Base-by-base conservation (phyloP, 148 eudicot genomes). In the Rhododendron molle region DNA sequence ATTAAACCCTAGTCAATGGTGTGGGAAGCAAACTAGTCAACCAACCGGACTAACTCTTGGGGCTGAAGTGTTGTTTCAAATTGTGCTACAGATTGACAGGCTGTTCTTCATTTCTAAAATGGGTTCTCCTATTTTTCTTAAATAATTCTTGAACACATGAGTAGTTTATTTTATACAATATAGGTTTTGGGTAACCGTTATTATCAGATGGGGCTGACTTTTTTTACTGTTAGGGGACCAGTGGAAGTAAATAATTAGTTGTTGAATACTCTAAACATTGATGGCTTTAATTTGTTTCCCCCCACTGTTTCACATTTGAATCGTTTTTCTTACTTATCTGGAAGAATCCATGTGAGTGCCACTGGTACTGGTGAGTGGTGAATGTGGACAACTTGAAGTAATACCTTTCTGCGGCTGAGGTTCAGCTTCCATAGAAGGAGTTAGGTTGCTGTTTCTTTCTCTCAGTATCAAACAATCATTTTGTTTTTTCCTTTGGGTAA, bases 391-490 rank as follows among this genome's bases (percentile, higher is more conserved):
- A n/a, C 60, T 85, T 85, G 32, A 49, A 54, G 20, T 54, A 12
- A 30, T 79, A 44, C n/a, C 23, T 49, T n/a, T 77, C 62, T 77
- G 62, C 21, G 21, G 84, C 18, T 86, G 84, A 81, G 72, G 34
- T 71, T 80, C 72, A 52, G 80, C 69, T 86, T 86, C 47, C 14
- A 26, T 67, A 20, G 15, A 26, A 79, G 40, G 54, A 80, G 16
- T 34, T 81, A 16, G 60, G 10, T 12, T 54, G 15, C 32, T 1
- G 46, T 54, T 54, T 43, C 36, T 34, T 10, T 40, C 43, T 26
- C 26, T 30, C 43, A 32, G 56, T 15, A 43, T 52, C 78, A 81
- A 71, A 67, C 74, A 47, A 3, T 16, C 36, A 13, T 71, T 71
- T 71, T 71, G 76, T 32, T 71, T 32, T 71, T 56, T 50, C 36